Conservation (phyloP, 2,329 filamentous ascomycete genomes). For the Hypoxylon sp. region DNA sequence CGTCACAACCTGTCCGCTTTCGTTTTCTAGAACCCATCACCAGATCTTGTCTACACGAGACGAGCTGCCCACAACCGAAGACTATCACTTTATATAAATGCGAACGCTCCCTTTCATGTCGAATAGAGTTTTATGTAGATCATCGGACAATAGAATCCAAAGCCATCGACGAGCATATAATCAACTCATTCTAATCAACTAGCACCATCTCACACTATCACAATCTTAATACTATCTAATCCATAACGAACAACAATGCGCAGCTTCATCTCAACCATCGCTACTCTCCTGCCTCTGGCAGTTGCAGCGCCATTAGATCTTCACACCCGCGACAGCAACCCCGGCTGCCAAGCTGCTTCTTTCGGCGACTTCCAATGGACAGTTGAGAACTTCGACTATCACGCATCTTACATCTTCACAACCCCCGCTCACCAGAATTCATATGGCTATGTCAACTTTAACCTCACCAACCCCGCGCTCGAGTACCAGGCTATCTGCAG, state of each 20-base stretch:
- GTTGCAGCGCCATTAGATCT: conserved; percentile 48
- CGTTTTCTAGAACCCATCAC: conserved; percentile 32
- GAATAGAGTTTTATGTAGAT: conserved; percentile 13
- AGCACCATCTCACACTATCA: neutral
- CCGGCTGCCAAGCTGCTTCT: conserved; percentile 55
- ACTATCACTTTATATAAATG: conserved; percentile 38
- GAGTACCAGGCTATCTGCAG: conserved; percentile 58
- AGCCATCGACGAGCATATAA: conserved; percentile 20
- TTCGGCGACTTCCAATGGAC: conserved; percentile 59
- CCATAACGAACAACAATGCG: conserved; percentile 46
- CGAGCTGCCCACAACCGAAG: conserved; percentile 26
- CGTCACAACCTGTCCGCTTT: conserved; percentile 44
- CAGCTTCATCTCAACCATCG: conserved; percentile 48
- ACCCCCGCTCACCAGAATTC: conserved; percentile 68
- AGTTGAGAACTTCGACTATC: conserved; percentile 63
- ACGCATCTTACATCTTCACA: conserved; percentile 64
- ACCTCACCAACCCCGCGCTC: conserved; percentile 63
- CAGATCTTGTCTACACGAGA: conserved; percentile 42
- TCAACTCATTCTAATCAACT: conserved; percentile 16
- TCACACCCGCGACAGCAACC: conserved; percentile 44
- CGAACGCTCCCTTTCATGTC: conserved; percentile 8
- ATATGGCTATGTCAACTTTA: conserved; percentile 65
- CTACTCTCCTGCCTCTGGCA: conserved; percentile 49
- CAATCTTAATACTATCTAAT: conserved; percentile 5
- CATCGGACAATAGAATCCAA: conserved; percentile 21